Base-by-base conservation (phyloP, 1,284 basidiomycete species). In the Inonotus obliquus region DNA sequence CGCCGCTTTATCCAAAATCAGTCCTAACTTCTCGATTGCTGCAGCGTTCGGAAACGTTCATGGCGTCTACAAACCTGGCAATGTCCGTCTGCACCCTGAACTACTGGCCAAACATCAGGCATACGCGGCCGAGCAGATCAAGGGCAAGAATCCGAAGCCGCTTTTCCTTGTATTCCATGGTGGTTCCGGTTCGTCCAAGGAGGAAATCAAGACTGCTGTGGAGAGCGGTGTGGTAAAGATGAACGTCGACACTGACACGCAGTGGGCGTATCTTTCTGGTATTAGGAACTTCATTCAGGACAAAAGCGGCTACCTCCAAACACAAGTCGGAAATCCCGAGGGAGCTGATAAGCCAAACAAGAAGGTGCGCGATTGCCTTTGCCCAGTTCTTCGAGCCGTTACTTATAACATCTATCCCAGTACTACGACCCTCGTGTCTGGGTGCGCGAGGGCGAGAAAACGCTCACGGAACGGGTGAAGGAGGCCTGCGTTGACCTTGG, bases 121-220 rank as follows among this genome's bases (percentile, higher is more conserved):
- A 54, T 87, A 86, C 78, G 85, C 91, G 54, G 82, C 82, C 69
- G 70, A 83, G 73, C 85, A 97, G 81, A 74, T 92, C 69, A 84
- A 85, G 65, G 81, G 81, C 52, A 79, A 83, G 69, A 76, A 80
- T 69, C 80, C 85, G 69, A 86, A 93, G 77, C 94, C 96, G 70
- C 79, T 97, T 89, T 98, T 91, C 87, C 92, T 99, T 65, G 97
- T 99, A 77, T 99, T 99, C 94, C 97, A 99, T 82, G 97, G 97
- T 78, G 97, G 97, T 69, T 98, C 96, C 61, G 97, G 97, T 63
- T 98, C 96, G 41, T 89, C 90, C 70, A 96, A 96, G 81, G 89
- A 97, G 63, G 97, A 99, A 80, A 99, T 99, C 79, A 81, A 81
- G 71, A 94, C 90, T 55, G 96, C 96, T 61, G 96, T 99, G 68